These are phyloP conservation scores for Brassica hybrid DNA, from an alignment of 441 rosid species.

Conservation along the genomic window DNA sequence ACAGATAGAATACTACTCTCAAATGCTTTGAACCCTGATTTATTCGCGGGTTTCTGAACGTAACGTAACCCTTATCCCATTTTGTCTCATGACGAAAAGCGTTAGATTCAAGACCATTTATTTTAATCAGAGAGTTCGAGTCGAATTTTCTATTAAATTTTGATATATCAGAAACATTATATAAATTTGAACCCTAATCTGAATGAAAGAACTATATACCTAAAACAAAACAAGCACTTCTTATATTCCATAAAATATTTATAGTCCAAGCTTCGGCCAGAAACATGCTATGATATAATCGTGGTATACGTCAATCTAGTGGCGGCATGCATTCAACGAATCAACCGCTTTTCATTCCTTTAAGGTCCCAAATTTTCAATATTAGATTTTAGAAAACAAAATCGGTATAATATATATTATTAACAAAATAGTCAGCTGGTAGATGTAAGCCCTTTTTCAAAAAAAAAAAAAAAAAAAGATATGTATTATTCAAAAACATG, in stretches of 20 bases:
- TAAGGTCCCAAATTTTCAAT: not conserved
- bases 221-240: not conserved
- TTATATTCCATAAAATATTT: not conserved
- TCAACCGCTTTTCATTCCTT: not conserved
- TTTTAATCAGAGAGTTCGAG: not conserved
- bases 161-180: not conserved
- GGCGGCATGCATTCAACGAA: not conserved
- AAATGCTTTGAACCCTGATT: conserved; percentile 15
- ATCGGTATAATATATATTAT: not conserved
- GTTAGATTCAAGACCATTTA: not conserved
- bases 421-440: not conserved
- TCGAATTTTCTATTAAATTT: not conserved
- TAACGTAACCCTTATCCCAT: not conserved
- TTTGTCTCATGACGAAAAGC: not conserved
- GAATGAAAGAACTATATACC: not conserved
- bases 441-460: too few species aligned
- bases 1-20: too few species aligned
- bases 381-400: not conserved
- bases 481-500: too few species aligned
- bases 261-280: too few species aligned
- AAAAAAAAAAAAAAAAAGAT: too few species aligned
- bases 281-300: too few species aligned
- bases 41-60: not conserved
- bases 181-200: not conserved
- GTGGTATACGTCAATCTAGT: not conserved